Conservation (phyloP, 345 rosid genomes). For the Punica granatum region DNA sequence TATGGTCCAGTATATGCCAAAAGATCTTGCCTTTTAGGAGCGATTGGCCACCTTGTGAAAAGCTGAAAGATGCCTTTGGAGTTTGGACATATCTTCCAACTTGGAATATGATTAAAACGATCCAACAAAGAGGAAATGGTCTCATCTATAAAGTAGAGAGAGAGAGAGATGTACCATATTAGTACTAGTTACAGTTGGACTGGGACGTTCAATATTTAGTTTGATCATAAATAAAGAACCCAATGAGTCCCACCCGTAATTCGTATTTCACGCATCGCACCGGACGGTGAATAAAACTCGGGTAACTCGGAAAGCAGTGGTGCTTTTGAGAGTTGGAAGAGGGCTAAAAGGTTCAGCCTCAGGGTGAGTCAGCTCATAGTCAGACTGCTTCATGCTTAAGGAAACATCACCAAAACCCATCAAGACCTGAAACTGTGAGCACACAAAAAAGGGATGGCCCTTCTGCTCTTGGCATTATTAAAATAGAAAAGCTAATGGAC, state of each 20-base stretch:
- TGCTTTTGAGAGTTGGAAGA: not conserved
- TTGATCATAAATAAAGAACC: too few species aligned
- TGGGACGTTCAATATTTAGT: too few species aligned
- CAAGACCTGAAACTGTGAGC: not conserved
- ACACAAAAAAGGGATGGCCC: not conserved
- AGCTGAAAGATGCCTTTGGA: not conserved
- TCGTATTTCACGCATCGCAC: too few species aligned
- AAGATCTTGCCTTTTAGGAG: not conserved
- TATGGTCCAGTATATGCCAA: not conserved
- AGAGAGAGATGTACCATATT: too few species aligned
- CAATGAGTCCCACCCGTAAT: too few species aligned
- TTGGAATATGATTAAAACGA: not conserved
- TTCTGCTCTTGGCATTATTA: not conserved
- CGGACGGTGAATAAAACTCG: too few species aligned
- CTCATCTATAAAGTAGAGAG: not conserved
- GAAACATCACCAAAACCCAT: not conserved
- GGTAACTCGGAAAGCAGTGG: not conserved
- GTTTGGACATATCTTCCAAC: conserved; percentile 4
- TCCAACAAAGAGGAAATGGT: not conserved
- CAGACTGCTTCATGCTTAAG: not conserved
- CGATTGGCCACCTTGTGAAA: not conserved
- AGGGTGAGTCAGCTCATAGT: not conserved
- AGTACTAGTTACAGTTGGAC: too few species aligned
- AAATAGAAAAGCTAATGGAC: not conserved
- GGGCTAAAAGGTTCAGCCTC: not conserved